Evolutionary conservation across 2,329 filamentous ascomycete genomes (phyloP).

Genomic region (Drechslerella coelobrocha): DNA sequence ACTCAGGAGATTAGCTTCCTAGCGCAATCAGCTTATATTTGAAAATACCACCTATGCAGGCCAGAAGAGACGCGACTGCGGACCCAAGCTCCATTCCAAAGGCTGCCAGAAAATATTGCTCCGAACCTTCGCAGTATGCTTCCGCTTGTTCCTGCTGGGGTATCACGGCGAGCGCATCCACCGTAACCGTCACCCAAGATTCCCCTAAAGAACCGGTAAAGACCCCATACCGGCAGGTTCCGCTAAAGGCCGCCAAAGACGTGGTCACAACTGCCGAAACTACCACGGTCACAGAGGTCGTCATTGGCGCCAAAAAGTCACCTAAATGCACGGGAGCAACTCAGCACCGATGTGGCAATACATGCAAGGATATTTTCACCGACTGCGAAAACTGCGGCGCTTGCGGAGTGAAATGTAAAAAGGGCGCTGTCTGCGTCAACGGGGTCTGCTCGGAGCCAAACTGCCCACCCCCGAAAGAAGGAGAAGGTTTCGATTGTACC

Average conservation of each 20-base stretch:
- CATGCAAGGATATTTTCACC: slow-evolving; percentile 32
- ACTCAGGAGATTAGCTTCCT: too few relatives aligned
- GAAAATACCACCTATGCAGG: too few relatives aligned
- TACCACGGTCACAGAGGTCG: background rate
- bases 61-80: slow-evolving; percentile 9
- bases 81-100: slow-evolving; percentile 12
- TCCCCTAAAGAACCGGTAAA: slow-evolving; percentile 26
- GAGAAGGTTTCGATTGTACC: slow-evolving; percentile 18
- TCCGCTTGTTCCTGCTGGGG: slow-evolving; percentile 44
- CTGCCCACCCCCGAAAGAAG: slow-evolving; percentile 20
- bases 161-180: slow-evolving; percentile 9
- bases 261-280: background rate
- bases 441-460: slow-evolving; percentile 36
- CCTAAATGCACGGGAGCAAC: slow-evolving; percentile 13
- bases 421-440: slow-evolving; percentile 23
- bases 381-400: slow-evolving; percentile 29
- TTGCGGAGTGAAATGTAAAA: slow-evolving; percentile 22
- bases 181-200: slow-evolving; percentile 48
- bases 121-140: slow-evolving; percentile 19
- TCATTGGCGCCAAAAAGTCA: background rate
- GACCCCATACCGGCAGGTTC: slow-evolving; percentile 11
- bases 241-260: background rate
- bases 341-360: slow-evolving; percentile 13
- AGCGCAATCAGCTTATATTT: background rate
- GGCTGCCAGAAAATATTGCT: slow-evolving; percentile 15